Base-by-base conservation (phyloP, 768 basidiomycete species). In the Auricularia sp. region DNA sequence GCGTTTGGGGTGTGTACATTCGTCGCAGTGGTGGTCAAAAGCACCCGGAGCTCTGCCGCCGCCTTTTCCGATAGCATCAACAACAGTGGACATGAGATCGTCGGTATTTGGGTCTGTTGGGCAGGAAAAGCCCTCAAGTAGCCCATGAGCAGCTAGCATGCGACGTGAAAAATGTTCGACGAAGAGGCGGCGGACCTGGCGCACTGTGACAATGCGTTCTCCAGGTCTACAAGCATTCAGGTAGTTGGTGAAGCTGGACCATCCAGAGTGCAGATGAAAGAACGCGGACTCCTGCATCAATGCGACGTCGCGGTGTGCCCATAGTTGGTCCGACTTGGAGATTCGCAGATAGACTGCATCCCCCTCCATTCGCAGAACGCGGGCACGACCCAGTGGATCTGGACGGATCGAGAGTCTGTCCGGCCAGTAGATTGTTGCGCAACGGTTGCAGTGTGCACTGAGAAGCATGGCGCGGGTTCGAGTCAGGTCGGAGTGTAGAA, bases 221-320 rank as follows among this genome's bases (percentile, higher is more conserved):
- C 47, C 47, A 14, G 60, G 21, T 18, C 47, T 8, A 18, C 59
- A 29, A 14, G 62, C 65, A 58, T 75, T 75, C 16, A 74, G 33
- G 65, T 67, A 73, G 1, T 69, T 64, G 3, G 74, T 67, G 64
- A 72, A 74, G 62, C 72, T 73, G 0, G 72, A 71, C 71, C 72
- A 74, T 18, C 73, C 72, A n/a, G 68, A 64, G 36, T 71, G 71
- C 58, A 72, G 72, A 0, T 69, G 61, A 11, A 69, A 61, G 33
- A 72, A 33, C 8, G 72, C 71, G 8, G 65, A 64, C 63, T 73
- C 72, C 61, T 74, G 73, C 1, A 66, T 66, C 16, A 68, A 0
- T 0, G 71, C 74, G 56, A 75, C 36, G 36, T 51, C 47, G 10
- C 47, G 47, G 16, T 51, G 47, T 5, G 21, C 47, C 47, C 47